Evolutionary conservation across 2,329 filamentous ascomycete species (phyloP).

Genomic region (Scopulariopsis brevicaulis): DNA sequence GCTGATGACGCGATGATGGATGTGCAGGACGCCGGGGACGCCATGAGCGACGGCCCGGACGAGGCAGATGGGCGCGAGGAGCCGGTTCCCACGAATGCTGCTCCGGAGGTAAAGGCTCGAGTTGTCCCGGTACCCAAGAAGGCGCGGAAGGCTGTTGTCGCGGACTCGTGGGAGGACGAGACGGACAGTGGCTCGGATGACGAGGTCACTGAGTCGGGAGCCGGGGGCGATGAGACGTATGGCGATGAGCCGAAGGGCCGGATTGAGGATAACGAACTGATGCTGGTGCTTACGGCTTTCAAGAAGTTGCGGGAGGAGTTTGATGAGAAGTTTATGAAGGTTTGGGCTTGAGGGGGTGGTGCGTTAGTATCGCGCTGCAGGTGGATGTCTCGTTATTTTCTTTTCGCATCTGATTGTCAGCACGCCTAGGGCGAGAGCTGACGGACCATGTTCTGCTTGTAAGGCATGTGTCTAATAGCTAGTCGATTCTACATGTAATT

Average conservation of each 20-base stretch:
- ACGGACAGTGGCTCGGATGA: constrained; percentile 16
- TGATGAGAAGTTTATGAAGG: constrained; percentile 50
- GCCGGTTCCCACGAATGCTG: constrained; percentile 10
- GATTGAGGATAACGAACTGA: constrained; percentile 29
- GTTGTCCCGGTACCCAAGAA: not conserved
- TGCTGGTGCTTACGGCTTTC: constrained; percentile 49
- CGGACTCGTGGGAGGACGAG: constrained; percentile 36
- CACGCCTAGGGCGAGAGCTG: too few species aligned
- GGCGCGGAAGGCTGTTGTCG: constrained; percentile 4
- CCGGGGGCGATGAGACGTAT: not conserved
- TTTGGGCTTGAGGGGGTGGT: too few species aligned
- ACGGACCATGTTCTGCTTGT: too few species aligned
- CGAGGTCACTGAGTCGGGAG: not conserved
- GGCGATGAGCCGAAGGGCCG: not conserved
- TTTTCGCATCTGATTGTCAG: too few species aligned
- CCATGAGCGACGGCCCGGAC: constrained; percentile 24
- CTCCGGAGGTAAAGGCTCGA: not conserved
- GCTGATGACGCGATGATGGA: constrained; percentile 25
- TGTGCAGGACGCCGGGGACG: constrained; percentile 27
- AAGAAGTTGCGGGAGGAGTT: constrained; percentile 45
- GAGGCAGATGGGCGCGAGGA: constrained; percentile 26
- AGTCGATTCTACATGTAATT: too few species aligned
- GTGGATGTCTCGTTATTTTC: too few species aligned
- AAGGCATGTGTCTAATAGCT: too few species aligned
- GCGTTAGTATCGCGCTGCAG: constrained; percentile 7